These are phyloP conservation scores for Starmera stellimalicola DNA, from an alignment of 1,139 yeast species.

Conservation along the genomic window DNA sequence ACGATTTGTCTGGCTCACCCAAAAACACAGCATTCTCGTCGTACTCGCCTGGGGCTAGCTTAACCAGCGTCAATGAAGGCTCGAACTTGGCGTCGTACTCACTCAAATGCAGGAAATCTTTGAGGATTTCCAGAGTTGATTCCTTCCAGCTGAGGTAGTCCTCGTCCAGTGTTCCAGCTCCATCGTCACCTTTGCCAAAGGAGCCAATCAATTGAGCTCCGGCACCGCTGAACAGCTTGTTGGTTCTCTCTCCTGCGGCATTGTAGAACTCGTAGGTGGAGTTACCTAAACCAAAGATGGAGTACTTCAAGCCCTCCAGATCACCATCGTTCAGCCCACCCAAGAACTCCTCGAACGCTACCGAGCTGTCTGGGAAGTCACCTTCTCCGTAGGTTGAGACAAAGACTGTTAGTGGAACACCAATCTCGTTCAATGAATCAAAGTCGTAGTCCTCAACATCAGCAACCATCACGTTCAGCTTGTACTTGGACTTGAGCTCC, in stretches of 20 bases:
- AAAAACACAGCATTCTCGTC: slow-evolving; percentile 45
- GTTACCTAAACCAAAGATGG: slow-evolving; percentile 87
- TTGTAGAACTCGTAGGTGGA: slow-evolving; percentile 88
- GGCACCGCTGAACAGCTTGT: slow-evolving; percentile 38
- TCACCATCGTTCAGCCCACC: slow-evolving; percentile 44
- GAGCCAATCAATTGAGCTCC: slow-evolving; percentile 68
- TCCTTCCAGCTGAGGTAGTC: slow-evolving; percentile 94
- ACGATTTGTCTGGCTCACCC: slow-evolving; percentile 78
- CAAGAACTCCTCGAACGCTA: slow-evolving; percentile 56
- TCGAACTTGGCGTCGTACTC: slow-evolving; percentile 74
- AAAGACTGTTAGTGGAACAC: slow-evolving; percentile 58
- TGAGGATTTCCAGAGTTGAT: slow-evolving; percentile 54
- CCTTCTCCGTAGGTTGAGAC: slow-evolving; percentile 98
- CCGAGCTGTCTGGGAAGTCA: slow-evolving; percentile 93
- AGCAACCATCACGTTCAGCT: slow-evolving; percentile 75
- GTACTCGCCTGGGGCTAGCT: slow-evolving; percentile 23
- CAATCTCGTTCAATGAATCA: slow-evolving; percentile 59
- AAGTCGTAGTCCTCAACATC: slow-evolving; percentile 85
- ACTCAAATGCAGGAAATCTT: slow-evolving; percentile 53
- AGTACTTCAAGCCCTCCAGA: slow-evolving; percentile 53
- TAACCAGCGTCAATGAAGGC: slow-evolving; percentile 50
- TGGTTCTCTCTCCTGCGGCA: slow-evolving; percentile 63
- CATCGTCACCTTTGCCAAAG: slow-evolving; percentile 91
- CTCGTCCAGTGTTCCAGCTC: slow-evolving; percentile 90
- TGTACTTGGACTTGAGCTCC: slow-evolving; percentile 77